These are phyloP conservation scores for Lophium mytilinum DNA, from an alignment of 495 filamentous ascomycete species.

Conservation along the genomic window DNA sequence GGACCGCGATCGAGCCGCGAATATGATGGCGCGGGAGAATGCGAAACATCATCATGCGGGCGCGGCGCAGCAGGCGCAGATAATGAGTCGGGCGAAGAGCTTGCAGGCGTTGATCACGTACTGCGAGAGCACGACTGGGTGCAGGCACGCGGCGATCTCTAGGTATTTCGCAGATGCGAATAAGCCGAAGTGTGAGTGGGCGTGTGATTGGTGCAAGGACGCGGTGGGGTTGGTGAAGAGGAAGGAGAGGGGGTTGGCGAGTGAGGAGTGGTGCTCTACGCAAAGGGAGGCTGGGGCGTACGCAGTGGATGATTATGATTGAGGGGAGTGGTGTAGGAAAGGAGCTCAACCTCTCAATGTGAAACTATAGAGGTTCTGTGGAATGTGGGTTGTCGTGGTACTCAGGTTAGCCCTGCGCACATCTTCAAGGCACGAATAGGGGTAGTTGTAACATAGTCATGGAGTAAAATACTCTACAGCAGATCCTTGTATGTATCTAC, in stretches of 20 bases:
- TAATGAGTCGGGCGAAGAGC: slow-evolving; percentile 34
- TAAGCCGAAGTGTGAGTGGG: slow-evolving; percentile 62
- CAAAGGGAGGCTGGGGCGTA: slow-evolving; percentile 52
- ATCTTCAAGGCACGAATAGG: too few species aligned
- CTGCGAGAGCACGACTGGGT: slow-evolving; percentile 65
- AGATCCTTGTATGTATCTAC: too few species aligned
- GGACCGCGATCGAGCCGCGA: slow-evolving; percentile 64
- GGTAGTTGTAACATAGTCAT: too few species aligned
- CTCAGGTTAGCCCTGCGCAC: too few species aligned
- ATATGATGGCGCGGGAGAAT: slow-evolving; percentile 28
- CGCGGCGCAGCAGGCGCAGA: slow-evolving; percentile 35
- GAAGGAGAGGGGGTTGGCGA: slow-evolving; percentile 54
- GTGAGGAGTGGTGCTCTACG: slow-evolving; percentile 67
- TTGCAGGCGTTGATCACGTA: slow-evolving; percentile 56
- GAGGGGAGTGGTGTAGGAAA: not conserved
- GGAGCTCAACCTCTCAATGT: too few species aligned
- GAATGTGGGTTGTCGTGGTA: too few species aligned
- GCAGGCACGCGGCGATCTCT: slow-evolving; percentile 69
- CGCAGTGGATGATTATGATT: slow-evolving; percentile 27
- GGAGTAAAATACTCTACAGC: too few species aligned
- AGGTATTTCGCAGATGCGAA: slow-evolving; percentile 70
- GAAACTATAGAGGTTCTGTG: too few species aligned
- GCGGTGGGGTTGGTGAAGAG: slow-evolving; percentile 49
- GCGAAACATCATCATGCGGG: slow-evolving; percentile 3
- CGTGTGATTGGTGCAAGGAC: slow-evolving; percentile 89